Evolutionary conservation across 352 stramenopile species (phyloP), one percentile per base, ranked within the genome.

Genomic region (Phytopythium aichiense): DNA sequence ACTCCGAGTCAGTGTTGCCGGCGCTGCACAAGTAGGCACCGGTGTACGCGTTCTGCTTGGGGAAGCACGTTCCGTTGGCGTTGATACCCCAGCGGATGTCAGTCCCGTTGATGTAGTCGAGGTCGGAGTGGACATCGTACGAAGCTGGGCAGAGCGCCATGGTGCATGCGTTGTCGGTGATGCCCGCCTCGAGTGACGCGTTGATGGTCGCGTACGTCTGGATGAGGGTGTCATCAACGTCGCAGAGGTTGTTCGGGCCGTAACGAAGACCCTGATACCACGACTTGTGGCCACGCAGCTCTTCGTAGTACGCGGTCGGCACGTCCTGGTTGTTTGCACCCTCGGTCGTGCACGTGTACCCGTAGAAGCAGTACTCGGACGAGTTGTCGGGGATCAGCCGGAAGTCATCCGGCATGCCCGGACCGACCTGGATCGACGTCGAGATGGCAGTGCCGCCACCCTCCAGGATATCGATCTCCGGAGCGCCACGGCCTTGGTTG

Each of bases 391-490:
- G 51, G 25, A 73, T 60, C 25, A 74, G 42, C 16, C 74, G 66
- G 35, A 73, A 82, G 22, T 74, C 48, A 28, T 81, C 58, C 4
- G 72, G 77, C 65, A 80, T 80, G 22, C 79, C 83, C 0, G 79
- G 79, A 2, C 73, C 71, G 31, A 95, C 64, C 62, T 98, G 92
- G 16, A 96, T 80, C 28, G 89, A 96, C 31, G 84, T 82, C 22
- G 87, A 96, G 65, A 95, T 63, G 48, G 72, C 60, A 66, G 57
- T 67, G 51, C 71, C 73, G 12, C 68, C 73, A 76, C 86, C 79
- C 95, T 81, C 92, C 20, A 98, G 72, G 33, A 98, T 77, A 71
- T 98, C 92, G 70, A 98, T 98, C 74, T 98, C 91, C 1, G 93
- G 92, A 46, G 90, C 87, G 48, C 93, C 93, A n/a, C 93, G 77